phyloP scores from a whole-genome alignment of 1,284 basidiomycete species.

The Leccinum subfulvum region DNA sequence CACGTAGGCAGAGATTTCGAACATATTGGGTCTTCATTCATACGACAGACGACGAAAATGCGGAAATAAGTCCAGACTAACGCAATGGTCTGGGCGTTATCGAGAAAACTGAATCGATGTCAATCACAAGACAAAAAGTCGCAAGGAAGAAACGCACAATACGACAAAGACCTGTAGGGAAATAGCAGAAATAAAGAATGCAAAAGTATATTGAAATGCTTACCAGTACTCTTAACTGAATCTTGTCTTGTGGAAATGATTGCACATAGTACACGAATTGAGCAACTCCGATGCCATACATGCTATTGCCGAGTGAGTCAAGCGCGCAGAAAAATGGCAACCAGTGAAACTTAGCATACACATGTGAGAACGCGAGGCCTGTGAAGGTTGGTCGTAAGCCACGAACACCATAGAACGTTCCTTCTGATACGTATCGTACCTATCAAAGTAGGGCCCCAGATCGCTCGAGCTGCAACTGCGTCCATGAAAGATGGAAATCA shows the following conservation, averaged over 20 bases:
- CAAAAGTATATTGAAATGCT: background rate
- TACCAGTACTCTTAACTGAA: slow-evolving; percentile 9
- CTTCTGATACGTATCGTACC: slow-evolving; percentile 4
- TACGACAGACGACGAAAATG: slow-evolving; percentile 13
- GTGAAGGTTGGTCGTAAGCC: background rate
- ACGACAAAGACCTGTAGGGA: slow-evolving; percentile 8
- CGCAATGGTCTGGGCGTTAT: slow-evolving; percentile 9
- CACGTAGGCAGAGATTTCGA: slow-evolving; percentile 10
- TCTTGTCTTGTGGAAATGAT: slow-evolving; percentile 20
- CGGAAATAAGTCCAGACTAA: background rate
- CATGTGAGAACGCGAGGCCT: background rate
- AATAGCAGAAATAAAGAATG: background rate
- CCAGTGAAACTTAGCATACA: background rate
- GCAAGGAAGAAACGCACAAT: slow-evolving; percentile 10
- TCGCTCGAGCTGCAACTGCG: background rate
- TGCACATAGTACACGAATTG: slow-evolving; percentile 21
- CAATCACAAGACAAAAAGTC: background rate
- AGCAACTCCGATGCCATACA: slow-evolving; percentile 13
- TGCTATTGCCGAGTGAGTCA: slow-evolving; percentile 2
- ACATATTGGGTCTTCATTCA: slow-evolving; percentile 2
- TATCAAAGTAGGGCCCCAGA: slow-evolving; percentile 14
- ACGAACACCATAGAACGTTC: background rate
- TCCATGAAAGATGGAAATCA: slow-evolving; percentile 1
- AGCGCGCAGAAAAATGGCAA: background rate
- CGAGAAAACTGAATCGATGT: slow-evolving; percentile 11